These are phyloP conservation scores for Limnanthes douglasii DNA, from an alignment of 345 rosid species.

Conservation along the genomic window DNA sequence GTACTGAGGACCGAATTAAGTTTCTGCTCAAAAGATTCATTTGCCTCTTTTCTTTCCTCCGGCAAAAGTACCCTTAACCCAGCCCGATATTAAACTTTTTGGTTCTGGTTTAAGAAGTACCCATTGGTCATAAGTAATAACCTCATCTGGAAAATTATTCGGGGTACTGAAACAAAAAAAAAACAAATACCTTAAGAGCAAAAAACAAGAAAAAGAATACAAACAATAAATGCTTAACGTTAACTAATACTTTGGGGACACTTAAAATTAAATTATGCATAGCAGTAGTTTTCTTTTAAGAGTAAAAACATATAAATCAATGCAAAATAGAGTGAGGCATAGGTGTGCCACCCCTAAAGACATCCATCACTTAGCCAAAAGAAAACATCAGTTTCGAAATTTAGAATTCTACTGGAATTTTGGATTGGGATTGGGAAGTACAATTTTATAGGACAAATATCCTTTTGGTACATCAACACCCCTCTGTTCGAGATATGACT, in stretches of 20 bases:
- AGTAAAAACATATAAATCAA: neutral
- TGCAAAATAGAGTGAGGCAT: neutral
- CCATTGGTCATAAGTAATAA: conserved; percentile 68
- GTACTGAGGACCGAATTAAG: conserved; percentile 60
- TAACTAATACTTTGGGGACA: neutral
- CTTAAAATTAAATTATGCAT: neutral
- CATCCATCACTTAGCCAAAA: no score
- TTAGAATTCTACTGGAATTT: conserved; percentile 39
- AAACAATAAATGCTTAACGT: neutral
- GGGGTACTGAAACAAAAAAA: conserved; percentile 28
- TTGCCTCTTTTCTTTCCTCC: conserved; percentile 74
- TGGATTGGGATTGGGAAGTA: conserved; percentile 79
- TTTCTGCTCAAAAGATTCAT: conserved; percentile 57
- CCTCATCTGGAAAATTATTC: conserved; percentile 55
- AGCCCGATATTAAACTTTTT: conserved; percentile 37
- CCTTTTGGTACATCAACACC: conserved; percentile 71
- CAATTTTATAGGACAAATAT: conserved; percentile 66
- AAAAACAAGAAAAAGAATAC: neutral
- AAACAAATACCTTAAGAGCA: neutral
- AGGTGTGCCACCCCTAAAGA: no score
- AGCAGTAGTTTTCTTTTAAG: neutral
- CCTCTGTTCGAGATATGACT: conserved; percentile 82
- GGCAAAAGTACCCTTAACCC: conserved; percentile 69
- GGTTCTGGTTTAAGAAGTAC: conserved; percentile 46
- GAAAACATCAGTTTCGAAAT: neutral